Evolutionary conservation across 441 rosid genomes (phyloP).

Genomic region (Adansonia madagascariensis): DNA sequence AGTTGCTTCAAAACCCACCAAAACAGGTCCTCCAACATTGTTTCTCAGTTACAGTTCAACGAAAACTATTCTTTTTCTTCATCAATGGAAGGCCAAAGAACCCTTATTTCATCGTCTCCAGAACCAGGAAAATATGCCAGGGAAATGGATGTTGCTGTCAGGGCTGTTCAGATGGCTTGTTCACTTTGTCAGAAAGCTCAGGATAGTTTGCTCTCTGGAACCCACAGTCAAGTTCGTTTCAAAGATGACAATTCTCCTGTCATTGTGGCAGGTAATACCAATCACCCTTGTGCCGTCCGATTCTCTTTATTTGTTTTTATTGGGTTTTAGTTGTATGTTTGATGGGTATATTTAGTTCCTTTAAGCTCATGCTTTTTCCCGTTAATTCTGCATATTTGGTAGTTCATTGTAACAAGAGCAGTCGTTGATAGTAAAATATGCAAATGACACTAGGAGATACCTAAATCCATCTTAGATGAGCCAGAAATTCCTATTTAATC

Average conservation of each 20-base stretch:
- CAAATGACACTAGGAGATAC: background rate
- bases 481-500: too few species aligned
- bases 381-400: background rate
- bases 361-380: background rate
- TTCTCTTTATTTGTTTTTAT: background rate
- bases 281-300: background rate
- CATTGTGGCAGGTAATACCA: conserved; percentile 56
- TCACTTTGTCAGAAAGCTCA: conserved; percentile 63
- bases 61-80: conserved; percentile 37
- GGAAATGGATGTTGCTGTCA: conserved; percentile 62
- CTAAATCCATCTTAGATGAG: background rate
- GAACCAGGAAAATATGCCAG: conserved; percentile 35
- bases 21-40: conserved; percentile 20
- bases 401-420: background rate
- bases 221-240: conserved; percentile 42
- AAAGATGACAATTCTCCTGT: conserved; percentile 67
- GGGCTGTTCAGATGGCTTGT: conserved; percentile 66
- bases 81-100: conserved; percentile 40
- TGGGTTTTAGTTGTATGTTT: background rate
- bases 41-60: conserved; percentile 35
- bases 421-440: too few species aligned
- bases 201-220: conserved; percentile 45
- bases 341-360: background rate
- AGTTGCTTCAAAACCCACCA: conserved; percentile 19
- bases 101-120: conserved; percentile 19